Conservation (phyloP, 2,329 filamentous ascomycete genomes). For the Dryadomyces quercus-mongolicae region DNA sequence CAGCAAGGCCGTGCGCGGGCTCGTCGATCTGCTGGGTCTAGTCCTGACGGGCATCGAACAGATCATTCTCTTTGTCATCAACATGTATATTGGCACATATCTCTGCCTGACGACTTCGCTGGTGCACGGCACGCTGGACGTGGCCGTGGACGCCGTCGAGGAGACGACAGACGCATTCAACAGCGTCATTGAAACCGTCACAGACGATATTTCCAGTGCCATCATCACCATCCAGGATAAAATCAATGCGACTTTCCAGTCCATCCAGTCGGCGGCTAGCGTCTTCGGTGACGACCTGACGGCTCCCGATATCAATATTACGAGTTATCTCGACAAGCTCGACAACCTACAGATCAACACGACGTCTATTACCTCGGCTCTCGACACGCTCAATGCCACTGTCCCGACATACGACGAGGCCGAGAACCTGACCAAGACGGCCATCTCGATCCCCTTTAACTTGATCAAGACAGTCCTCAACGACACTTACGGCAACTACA, state of each 20-base stretch:
- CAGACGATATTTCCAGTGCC: constrained; percentile 42
- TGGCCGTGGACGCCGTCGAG: constrained; percentile 34
- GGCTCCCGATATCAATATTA: constrained; percentile 48
- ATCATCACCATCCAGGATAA: constrained; percentile 27
- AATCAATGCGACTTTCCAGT: constrained; percentile 45
- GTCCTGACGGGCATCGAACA: constrained; percentile 74
- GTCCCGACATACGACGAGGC: constrained; percentile 78
- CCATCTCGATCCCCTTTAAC: constrained; percentile 71
- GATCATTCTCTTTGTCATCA: constrained; percentile 84
- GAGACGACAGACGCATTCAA: constrained; percentile 35
- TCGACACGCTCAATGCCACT: constrained; percentile 62
- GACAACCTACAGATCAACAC: constrained; percentile 56
- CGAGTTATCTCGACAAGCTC: constrained; percentile 50
- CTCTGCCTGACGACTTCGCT: constrained; percentile 79
- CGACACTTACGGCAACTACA: constrained; percentile 57
- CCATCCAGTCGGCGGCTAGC: constrained; percentile 39
- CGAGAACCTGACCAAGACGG: constrained; percentile 64
- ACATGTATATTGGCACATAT: constrained; percentile 82
- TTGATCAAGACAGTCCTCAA: constrained; percentile 64
- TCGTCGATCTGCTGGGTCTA: constrained; percentile 69
- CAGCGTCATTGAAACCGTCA: constrained; percentile 36
- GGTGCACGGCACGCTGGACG: constrained; percentile 65
- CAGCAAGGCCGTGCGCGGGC: constrained; percentile 64
- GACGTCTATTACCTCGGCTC: constrained; percentile 51
- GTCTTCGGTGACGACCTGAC: constrained; percentile 22